Percentiles rank a stretch among this genome's conserved stretches.
These are phyloP conservation scores for Malus fusca DNA, from an alignment of 306 rosid species.

Conservation along the genomic window DNA sequence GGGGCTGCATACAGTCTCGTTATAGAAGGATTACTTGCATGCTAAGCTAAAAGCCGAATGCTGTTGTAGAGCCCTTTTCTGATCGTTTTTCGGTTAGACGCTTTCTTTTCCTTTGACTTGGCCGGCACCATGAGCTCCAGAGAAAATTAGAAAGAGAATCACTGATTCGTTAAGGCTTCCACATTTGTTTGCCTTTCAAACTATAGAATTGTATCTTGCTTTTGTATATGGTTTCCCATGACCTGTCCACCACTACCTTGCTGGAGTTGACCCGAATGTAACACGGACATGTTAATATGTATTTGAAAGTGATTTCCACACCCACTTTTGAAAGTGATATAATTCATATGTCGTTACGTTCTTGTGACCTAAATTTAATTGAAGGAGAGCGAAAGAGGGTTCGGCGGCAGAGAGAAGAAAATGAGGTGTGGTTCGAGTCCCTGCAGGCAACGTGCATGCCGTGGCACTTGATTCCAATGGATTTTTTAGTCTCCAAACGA, in stretches of 20 bases:
- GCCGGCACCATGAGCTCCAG: neutral
- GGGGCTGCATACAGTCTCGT: neutral
- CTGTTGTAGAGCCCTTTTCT: neutral
- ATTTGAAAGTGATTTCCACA: neutral
- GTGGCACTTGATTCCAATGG: constrained; percentile 94
- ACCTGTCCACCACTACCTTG: neutral
- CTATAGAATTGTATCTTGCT: neutral
- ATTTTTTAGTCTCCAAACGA: constrained; percentile 46
- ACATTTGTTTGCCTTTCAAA: neutral
- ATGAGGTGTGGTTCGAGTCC: constrained; percentile 47
- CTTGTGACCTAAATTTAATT: too few species aligned
- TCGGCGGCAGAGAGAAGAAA: too few species aligned
- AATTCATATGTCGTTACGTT: too few species aligned
- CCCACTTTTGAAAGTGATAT: too few species aligned
- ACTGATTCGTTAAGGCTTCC: neutral
- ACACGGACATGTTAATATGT: neutral
- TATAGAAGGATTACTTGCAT: neutral
- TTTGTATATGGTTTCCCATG: neutral
- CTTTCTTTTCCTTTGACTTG: neutral
- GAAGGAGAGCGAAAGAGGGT: too few species aligned
- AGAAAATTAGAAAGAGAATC: neutral
- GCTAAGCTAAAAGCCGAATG: neutral
- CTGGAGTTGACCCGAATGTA: neutral
- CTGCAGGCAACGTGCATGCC: constrained; percentile 94
- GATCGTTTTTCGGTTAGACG: neutral